Conservation (phyloP, 2,329 filamentous ascomycete species). For the Furcasterigmium furcatum region DNA sequence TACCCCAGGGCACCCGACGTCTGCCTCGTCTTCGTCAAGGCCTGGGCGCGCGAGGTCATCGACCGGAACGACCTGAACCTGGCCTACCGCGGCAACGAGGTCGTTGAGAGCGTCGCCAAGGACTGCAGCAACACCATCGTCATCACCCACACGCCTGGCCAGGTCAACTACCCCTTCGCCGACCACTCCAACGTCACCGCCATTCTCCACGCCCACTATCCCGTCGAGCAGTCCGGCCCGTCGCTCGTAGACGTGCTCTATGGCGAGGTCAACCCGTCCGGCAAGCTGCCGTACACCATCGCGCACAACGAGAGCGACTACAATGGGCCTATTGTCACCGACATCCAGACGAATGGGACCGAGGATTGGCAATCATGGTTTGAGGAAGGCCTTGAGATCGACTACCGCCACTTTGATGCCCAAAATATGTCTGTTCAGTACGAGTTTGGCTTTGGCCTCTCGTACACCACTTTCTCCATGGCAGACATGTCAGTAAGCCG, state of each 20-base stretch:
- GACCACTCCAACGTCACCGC: conserved; percentile 64
- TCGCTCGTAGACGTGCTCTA: conserved; percentile 55
- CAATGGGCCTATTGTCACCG: background rate
- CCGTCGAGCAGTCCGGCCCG: conserved; percentile 61
- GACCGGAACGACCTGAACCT: conserved; percentile 66
- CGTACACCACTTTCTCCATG: conserved; percentile 54
- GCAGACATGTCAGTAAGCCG: too few relatives aligned
- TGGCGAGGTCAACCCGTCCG: conserved; percentile 49
- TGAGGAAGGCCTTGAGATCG: conserved; percentile 49
- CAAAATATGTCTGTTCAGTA: conserved; percentile 45
- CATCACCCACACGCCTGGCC: conserved; percentile 60
- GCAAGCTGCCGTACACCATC: conserved; percentile 62
- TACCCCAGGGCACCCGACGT: conserved; percentile 7
- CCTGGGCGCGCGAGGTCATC: conserved; percentile 64
- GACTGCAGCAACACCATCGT: conserved; percentile 63
- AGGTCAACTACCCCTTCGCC: conserved; percentile 59
- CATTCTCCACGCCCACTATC: conserved; percentile 59
- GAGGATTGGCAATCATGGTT: conserved; percentile 48
- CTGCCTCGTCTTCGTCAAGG: conserved; percentile 10
- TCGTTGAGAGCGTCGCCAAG: conserved; percentile 51
- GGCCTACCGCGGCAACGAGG: conserved; percentile 44
- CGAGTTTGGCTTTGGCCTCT: conserved; percentile 52
- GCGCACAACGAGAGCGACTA: conserved; percentile 49
- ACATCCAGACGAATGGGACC: background rate
- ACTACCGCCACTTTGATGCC: conserved; percentile 51